Conservation (phyloP, 2,329 filamentous ascomycete species). For the Colletotrichum sp. region DNA sequence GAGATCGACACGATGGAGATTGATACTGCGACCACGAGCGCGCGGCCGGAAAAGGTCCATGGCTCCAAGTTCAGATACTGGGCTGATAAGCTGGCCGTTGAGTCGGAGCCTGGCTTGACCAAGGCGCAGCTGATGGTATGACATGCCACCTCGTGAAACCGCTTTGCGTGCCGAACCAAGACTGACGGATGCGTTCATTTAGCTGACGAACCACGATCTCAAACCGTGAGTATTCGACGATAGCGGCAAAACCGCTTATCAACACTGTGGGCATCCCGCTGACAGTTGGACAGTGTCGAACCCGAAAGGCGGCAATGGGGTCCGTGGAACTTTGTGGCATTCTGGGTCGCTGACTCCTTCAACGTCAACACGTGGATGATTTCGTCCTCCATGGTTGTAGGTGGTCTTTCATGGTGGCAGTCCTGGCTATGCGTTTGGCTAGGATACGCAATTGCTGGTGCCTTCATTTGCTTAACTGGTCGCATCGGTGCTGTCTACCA, state of each 20-base stretch:
- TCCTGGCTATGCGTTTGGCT: constrained; percentile 88
- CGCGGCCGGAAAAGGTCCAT: constrained; percentile 26
- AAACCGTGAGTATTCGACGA: constrained; percentile 49
- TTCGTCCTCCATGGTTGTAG: constrained; percentile 76
- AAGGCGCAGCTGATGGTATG: constrained; percentile 78
- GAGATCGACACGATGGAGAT: constrained; percentile 1
- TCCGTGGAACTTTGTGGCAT: constrained; percentile 85
- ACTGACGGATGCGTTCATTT: background rate
- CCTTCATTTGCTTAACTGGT: constrained; percentile 78
- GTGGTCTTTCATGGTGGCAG: constrained; percentile 88
- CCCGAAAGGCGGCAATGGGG: constrained; percentile 82
- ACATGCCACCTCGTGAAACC: background rate
- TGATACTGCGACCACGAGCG: constrained; percentile 20
- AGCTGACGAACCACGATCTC: constrained; percentile 82
- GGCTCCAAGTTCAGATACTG: constrained; percentile 44
- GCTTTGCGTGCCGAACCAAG: background rate
- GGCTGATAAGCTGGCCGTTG: constrained; percentile 70
- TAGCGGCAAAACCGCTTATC: background rate
- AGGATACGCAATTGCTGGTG: constrained; percentile 78
- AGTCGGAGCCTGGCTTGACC: constrained; percentile 77
- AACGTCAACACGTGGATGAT: constrained; percentile 83
- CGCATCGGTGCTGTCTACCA: constrained; percentile 88
- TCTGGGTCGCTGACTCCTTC: constrained; percentile 85
- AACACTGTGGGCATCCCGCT: background rate
- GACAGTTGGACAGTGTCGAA: constrained; percentile 59